Conservation (phyloP, 768 basidiomycete species). For the Podaxis sp. region DNA sequence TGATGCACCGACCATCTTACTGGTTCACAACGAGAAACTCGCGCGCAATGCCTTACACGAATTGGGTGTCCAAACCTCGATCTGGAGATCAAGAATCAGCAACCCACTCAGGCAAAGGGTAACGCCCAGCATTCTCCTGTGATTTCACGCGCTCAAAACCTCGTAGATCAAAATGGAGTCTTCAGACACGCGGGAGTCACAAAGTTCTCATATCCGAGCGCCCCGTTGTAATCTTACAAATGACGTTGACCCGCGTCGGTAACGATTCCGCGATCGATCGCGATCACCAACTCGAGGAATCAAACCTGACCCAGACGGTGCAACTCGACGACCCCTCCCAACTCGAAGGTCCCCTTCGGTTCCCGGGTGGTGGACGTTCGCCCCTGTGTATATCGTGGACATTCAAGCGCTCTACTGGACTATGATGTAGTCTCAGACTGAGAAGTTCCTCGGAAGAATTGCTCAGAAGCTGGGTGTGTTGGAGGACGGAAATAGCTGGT, state of each 20-base stretch:
- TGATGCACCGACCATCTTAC: conserved; percentile 38
- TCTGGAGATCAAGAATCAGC: conserved; percentile 42
- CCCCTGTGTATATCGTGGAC: conserved; percentile 42
- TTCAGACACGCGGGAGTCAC: not conserved
- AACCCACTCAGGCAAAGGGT: conserved; percentile 27
- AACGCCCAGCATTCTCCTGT: not conserved
- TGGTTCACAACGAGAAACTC: conserved; percentile 44
- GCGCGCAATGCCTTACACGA: conserved; percentile 38
- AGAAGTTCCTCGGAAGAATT: conserved; percentile 25
- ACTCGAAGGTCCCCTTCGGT: not conserved
- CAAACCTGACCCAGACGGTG: conserved; percentile 5
- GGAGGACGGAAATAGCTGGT: conserved; percentile 34
- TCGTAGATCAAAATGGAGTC: not conserved
- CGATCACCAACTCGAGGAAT: not conserved
- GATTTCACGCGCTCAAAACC: not conserved
- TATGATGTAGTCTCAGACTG: conserved; percentile 35
- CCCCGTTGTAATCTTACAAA: not conserved
- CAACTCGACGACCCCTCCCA: not conserved
- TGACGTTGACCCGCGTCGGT: not conserved
- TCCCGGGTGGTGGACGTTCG: conserved; percentile 15
- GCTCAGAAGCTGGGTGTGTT: conserved; percentile 32
- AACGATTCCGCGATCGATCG: conserved; percentile 8
- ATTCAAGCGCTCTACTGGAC: conserved; percentile 34
- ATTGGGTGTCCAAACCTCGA: conserved; percentile 40
- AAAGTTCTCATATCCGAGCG: not conserved